Evolutionary conservation across 1,284 basidiomycete species (phyloP), one percentile per base, ranked within the genome.

Genomic region (Sporisorium iseilematis-ciliati): DNA sequence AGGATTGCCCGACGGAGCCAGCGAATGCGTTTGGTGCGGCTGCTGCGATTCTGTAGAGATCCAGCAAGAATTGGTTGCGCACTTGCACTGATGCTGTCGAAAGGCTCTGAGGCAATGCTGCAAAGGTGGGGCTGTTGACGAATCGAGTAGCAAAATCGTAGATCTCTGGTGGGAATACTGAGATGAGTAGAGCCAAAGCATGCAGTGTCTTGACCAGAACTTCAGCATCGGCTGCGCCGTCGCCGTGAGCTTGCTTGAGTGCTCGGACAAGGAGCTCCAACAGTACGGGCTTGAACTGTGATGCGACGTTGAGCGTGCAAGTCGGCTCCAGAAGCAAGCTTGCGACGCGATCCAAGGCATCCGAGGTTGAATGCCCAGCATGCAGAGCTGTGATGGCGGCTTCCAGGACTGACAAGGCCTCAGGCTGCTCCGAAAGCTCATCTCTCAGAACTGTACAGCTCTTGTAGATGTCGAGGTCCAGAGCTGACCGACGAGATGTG

Each of bases 221-320:
- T n/a, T 42, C 29, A 3, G 20, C n/a, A 8, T 71, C 57, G 7
- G 57, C 20, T 31, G 18, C 38, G 42, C 21, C 52, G 35, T 21
- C 51, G 45, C 60, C 62, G 52, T 41, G 35, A 7, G 16, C 58
- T 67, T 33, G 57, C 10, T 76, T 60, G 29, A 85, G 50, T 53
- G 75, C 71, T 4, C 81, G 57, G 1, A 78, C 76, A 20, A 77
- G 65, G 7, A 87, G 69, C n/a, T 85, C 82, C 23, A 77, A 26
- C 18, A 84, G 76, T 14, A 85, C 18, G 3, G 85, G 83, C 29
- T 81, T 73, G 68, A 83, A 85, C 1, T 67, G 59, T 7, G 78
- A 59, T 16, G 82, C 76, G 18, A 86, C 74, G 10, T 57, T 55
- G 20, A 75, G 20, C 1, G 83, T 82, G 50, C 81, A 68, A 1